A percentile compares a stretch with the other conserved stretches of the same genome.
These are phyloP conservation scores for Ophiostoma triangulosporum DNA, from an alignment of 2,329 filamentous ascomycete species.

Conservation along the genomic window DNA sequence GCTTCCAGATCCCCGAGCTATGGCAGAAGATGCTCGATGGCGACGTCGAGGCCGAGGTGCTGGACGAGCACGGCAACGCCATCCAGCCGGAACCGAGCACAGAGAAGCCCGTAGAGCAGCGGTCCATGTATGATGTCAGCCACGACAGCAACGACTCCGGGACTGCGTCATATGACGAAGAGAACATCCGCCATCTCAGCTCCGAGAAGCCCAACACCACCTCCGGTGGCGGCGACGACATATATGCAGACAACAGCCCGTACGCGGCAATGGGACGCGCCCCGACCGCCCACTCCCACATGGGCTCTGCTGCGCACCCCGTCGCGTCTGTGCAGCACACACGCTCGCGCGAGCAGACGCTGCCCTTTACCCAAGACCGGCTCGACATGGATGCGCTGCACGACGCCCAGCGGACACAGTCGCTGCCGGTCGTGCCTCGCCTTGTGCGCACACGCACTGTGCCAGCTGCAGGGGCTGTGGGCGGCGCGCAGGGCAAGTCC, in stretches of 20 bases:
- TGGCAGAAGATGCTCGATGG: conserved; percentile 62
- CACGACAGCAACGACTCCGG: not conserved
- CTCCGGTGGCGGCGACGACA: not conserved
- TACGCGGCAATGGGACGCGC: conserved; percentile 8
- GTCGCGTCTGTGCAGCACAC: conserved; percentile 11
- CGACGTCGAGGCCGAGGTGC: conserved; percentile 36
- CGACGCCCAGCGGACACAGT: conserved; percentile 17
- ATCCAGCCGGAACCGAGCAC: conserved; percentile 30
- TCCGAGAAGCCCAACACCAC: not conserved
- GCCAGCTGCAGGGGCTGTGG: not conserved
- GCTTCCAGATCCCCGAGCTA: conserved; percentile 47
- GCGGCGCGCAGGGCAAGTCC: not conserved
- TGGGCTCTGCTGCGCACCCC: not conserved
- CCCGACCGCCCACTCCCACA: conserved; percentile 2
- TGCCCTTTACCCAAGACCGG: conserved; percentile 16
- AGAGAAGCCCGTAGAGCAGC: conserved; percentile 28
- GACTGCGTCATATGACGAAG: conserved; percentile 12
- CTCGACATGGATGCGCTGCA: conserved; percentile 16
- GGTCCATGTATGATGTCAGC: not conserved
- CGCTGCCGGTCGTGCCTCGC: conserved; percentile 19
- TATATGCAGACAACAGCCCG: conserved; percentile 9
- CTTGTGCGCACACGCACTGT: conserved; percentile 3
- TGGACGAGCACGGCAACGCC: conserved; percentile 41
- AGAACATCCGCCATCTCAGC: conserved; percentile 7
- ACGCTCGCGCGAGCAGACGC: conserved; percentile 16